Base-by-base conservation (phyloP, 441 rosid species). In the Biscutella auriculata region DNA sequence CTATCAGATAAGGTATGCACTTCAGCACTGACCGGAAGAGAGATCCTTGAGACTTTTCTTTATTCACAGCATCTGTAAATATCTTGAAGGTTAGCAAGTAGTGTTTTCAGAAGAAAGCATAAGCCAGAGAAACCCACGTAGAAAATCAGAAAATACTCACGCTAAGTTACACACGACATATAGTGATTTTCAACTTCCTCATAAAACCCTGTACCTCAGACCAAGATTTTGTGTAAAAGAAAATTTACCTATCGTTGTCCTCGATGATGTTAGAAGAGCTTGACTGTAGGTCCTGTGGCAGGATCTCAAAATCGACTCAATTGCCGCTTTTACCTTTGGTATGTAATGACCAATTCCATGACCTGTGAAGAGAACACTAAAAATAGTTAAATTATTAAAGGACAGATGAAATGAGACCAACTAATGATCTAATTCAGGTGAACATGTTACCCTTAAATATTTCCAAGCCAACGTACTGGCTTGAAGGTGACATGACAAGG, bases 261-360 rank as follows among this genome's bases (percentile, higher is more conserved):
- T 87, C 53, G 96, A 80, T 65, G 95, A 87, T 67, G 95, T 85
- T 75, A 94, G 71, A 77, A 90, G 96, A 68, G 99, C 99, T 71
- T 79, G 96, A 67, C 95, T 68, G 66, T 85, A 90, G 57, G 77
- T 81, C 75, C 81, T 80, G 67, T 94, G 78, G 67, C 99, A 94
- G 68, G 96, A 84, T 63, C 87, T 85, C 81, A 94, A 65, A 66
- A 90, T 87, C 33, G 95, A 84, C 71, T 94, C 99, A 59, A 94
- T 90, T 65, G 97, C 99, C 50, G 95, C 94, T 80, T 87, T 94
- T 68, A 94, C 97, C 79, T 94, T 94, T 62, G 99, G 97, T 54
- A 94, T 87, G 76, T 90, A 87, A 74, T 90, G 96, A 49, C 95
- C 87, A 34, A 90, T 83, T 69, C 86, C 95, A 63, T 81, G 90